Evolutionary conservation across 2,329 filamentous ascomycete species (phyloP).

Genomic region (Ceratocystis cubensis): DNA sequence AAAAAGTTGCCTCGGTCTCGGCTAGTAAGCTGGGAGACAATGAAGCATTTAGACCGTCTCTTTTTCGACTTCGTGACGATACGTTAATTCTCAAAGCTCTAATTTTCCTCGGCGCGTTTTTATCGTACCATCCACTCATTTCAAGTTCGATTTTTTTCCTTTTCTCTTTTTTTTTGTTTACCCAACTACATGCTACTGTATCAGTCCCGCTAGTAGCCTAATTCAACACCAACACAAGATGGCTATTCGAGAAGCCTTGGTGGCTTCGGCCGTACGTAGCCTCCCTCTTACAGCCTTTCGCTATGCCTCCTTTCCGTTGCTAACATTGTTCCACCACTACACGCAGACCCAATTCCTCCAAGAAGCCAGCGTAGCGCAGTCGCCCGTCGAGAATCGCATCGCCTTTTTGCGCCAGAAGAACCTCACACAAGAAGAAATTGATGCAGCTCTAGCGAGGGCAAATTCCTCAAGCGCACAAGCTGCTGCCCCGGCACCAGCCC

Average conservation of each 20-base stretch:
- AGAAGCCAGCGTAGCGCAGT: conserved; percentile 79
- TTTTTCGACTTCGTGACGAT: background rate
- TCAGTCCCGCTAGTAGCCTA: background rate
- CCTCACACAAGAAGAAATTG: conserved; percentile 89
- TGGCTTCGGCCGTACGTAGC: conserved; percentile 59
- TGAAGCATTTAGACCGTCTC: background rate
- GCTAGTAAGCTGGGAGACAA: background rate
- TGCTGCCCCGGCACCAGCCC: conserved; percentile 57
- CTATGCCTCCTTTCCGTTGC: background rate
- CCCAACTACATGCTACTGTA: background rate
- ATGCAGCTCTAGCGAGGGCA: conserved; percentile 64
- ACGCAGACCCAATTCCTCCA: conserved; percentile 56
- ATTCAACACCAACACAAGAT: conserved; percentile 32
- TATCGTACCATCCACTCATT: conserved; percentile 13
- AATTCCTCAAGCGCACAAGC: conserved; percentile 35
- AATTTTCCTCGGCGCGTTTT: conserved; percentile 9
- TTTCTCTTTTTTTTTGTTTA: background rate
- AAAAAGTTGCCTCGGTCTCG: conserved; percentile 11
- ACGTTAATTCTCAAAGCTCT: background rate
- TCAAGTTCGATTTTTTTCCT: background rate
- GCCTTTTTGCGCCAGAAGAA: conserved; percentile 95
- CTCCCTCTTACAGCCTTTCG: background rate
- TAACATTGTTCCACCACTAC: conserved; percentile 22
- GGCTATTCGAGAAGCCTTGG: conserved; percentile 88
- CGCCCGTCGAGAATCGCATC: conserved; percentile 83